Percentiles rank a stretch among this genome's conserved stretches.
These are phyloP conservation scores for Phialophora verrucosa DNA, from an alignment of 2,329 filamentous ascomycete genomes.

Conservation along the genomic window DNA sequence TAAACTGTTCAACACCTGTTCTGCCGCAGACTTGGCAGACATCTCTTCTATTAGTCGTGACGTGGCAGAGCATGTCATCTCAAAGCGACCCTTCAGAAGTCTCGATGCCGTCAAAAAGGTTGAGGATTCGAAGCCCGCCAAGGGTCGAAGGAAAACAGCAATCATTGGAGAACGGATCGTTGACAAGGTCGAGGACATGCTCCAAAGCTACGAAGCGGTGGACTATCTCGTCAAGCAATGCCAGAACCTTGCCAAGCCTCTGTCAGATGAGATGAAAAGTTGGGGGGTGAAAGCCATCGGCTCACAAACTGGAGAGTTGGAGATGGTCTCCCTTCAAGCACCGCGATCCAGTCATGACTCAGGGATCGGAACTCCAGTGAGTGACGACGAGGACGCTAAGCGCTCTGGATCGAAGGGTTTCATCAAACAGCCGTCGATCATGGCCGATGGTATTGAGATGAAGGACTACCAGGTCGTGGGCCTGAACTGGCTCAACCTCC, in stretches of 20 bases:
- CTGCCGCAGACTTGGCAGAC: constrained; percentile 76
- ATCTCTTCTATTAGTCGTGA: constrained; percentile 76
- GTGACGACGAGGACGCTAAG: constrained; percentile 51
- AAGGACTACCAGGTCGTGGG: constrained; percentile 95
- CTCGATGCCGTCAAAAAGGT: constrained; percentile 71
- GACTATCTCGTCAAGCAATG: constrained; percentile 80
- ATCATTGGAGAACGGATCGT: constrained; percentile 70
- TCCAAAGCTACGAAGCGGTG: constrained; percentile 78
- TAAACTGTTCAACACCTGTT: constrained; percentile 81
- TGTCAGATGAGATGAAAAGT: constrained; percentile 67
- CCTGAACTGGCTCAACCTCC: constrained; percentile 88
- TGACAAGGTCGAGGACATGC: constrained; percentile 73
- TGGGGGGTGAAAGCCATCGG: constrained; percentile 73
- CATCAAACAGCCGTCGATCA: constrained; percentile 72
- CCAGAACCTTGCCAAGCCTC: constrained; percentile 71
- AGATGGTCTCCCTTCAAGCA: constrained; percentile 60
- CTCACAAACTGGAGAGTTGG: constrained; percentile 64
- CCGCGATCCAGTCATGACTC: constrained; percentile 62
- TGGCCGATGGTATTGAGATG: constrained; percentile 76
- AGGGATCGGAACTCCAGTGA: constrained; percentile 67
- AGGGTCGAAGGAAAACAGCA: constrained; percentile 57
- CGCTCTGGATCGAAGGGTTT: constrained; percentile 49
- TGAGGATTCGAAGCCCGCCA: constrained; percentile 60
- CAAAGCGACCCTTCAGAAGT: constrained; percentile 73
- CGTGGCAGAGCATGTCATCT: constrained; percentile 71